These are phyloP conservation scores for Diplosphaera chodatii DNA, from an alignment of 139 green algal genomes.

Conservation along the genomic window DNA sequence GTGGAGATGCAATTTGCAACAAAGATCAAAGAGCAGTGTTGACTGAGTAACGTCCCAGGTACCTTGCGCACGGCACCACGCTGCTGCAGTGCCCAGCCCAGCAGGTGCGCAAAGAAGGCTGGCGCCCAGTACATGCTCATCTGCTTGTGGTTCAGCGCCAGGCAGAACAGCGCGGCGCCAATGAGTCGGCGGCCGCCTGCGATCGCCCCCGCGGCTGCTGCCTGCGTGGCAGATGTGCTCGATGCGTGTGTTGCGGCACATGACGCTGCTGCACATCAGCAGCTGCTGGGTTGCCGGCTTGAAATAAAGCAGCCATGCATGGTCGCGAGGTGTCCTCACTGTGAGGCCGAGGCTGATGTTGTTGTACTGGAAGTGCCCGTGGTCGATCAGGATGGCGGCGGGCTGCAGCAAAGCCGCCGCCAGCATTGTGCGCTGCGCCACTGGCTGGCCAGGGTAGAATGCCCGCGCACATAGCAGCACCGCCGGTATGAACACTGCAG, in stretches of 20 bases:
- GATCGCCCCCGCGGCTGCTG: slow-evolving; percentile 45
- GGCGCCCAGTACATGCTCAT: slow-evolving; percentile 94
- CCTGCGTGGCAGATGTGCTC: slow-evolving; percentile 18
- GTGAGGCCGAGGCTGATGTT: slow-evolving; percentile 79
- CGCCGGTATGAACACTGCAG: slow-evolving; percentile 80
- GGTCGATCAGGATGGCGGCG: slow-evolving; percentile 83
- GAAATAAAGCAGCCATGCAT: too few relatives aligned
- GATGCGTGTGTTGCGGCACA: too few relatives aligned
- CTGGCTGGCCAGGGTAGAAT: slow-evolving; percentile 10
- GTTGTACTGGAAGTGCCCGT: slow-evolving; percentile 99
- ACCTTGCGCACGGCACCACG: slow-evolving; percentile 13
- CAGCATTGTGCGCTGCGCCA: slow-evolving; percentile 18
- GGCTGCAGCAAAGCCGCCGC: slow-evolving; percentile 73
- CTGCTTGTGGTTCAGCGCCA: slow-evolving; percentile 94
- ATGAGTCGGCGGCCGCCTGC: slow-evolving; percentile 27
- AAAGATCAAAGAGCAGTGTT: too few relatives aligned
- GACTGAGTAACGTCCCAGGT: too few relatives aligned
- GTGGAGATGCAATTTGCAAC: too few relatives aligned
- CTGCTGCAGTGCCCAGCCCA: slow-evolving; percentile 71
- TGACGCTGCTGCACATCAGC: too few relatives aligned
- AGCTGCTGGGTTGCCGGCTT: too few relatives aligned
- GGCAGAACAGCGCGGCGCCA: slow-evolving; percentile 68
- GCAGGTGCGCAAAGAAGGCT: slow-evolving; percentile 92
- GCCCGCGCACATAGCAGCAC: slow-evolving; percentile 21
- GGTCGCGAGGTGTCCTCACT: slow-evolving; percentile 13